Evolutionary conservation across 257 asterid genomes (phyloP).

Genomic region (Solanum sitiens): DNA sequence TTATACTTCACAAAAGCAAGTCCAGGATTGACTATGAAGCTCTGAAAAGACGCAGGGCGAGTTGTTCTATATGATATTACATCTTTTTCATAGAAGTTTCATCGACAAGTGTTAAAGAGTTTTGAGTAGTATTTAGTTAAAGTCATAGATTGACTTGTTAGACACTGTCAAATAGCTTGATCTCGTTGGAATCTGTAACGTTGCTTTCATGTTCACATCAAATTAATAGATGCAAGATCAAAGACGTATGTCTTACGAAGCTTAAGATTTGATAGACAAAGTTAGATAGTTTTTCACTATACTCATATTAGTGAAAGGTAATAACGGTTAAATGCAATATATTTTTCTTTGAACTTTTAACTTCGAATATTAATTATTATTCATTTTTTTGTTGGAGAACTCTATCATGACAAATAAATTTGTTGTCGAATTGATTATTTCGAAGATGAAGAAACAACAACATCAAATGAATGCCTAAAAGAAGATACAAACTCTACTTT

Average conservation of each 20-base stretch:
- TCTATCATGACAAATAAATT: background rate
- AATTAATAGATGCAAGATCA: background rate
- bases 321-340: background rate
- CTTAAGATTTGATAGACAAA: background rate
- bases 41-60: background rate
- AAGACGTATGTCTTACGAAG: fast-evolving
- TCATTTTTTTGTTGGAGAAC: background rate
- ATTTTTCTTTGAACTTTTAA: no score
- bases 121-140: no score
- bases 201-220: background rate
- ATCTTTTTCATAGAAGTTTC: no score
- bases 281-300: background rate
- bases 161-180: background rate
- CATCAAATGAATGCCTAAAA: background rate
- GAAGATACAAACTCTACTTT: no score
- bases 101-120: no score
- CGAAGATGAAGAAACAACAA: background rate
- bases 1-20: background rate
- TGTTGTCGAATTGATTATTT: background rate
- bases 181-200: background rate
- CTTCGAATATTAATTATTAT: background rate
- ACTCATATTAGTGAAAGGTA: fast-evolving
- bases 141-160: no score
- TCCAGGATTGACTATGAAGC: background rate
- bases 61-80: no score